Evolutionary conservation across 768 basidiomycete species (phyloP), one percentile per base, ranked within the genome.

Genomic region (Naematelia encephala): DNA sequence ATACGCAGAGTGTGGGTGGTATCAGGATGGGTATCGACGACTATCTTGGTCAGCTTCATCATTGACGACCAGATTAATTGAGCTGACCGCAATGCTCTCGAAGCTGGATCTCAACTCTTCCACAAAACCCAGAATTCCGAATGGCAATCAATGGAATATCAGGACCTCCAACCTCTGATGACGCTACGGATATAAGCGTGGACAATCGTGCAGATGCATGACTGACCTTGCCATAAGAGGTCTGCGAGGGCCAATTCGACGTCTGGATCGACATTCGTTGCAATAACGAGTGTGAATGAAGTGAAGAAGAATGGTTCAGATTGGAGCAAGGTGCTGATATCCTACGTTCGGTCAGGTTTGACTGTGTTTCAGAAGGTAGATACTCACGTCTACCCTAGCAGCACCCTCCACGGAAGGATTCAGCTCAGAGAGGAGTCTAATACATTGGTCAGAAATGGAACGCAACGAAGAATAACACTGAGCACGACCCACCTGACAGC

Each of bases 31-130:
- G 85, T 88, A 69, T 93, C 90, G 72, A 94, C 86, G 69, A 96
- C 91, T 94, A 57, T 10, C 12, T 27, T 26, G 12, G 34, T 51
- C 13, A 0, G 28, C 39, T 49, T 63, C 51, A 57, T 59, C 27
- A 21, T 27, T n/a, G 19, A 5, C 19, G 34, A 22, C 13, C 21
- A 30, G 19, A 45, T 13, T 30, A 21, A 42, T 5, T 3, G 21
- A 46, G 78, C 87, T 71, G 64, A 93, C 90, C 83, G 60, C 85
- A 83, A 72, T 94, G 89, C 70, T 94, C 91, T 62, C 88, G 85
- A 64, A 88, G 89, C 73, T 98, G 96, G 49, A 91, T 85, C 61
- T 85, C 86, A 59, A 98, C 86, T 61, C 90, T 86, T 21, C 90
- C 90, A 2, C 94, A 79, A 77, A 98, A 97, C 1, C 96, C 96